Conservation (phyloP, 2,329 filamentous ascomycete genomes). For the Penicillium brevicompactum region DNA sequence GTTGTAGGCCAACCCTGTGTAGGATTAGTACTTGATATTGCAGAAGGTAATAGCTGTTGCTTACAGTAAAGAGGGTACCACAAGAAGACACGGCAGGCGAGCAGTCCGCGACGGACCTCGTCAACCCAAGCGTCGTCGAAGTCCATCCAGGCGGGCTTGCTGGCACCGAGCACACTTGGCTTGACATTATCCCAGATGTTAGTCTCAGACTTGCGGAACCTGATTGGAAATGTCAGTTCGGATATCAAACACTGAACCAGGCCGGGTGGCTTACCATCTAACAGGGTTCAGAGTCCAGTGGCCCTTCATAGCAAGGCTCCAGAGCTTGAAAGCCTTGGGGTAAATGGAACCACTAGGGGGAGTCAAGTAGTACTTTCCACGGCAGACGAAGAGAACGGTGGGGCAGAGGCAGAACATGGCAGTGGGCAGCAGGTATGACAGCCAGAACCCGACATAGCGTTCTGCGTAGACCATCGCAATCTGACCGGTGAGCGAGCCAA, state of each 20-base stretch:
- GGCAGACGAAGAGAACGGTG: conserved; percentile 60
- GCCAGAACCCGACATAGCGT: conserved; percentile 76
- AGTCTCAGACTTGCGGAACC: conserved; percentile 17
- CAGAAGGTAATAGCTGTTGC: not conserved
- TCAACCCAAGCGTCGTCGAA: conserved; percentile 84
- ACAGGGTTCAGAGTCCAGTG: conserved; percentile 65
- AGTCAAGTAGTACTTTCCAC: conserved; percentile 63
- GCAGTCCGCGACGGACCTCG: conserved; percentile 70
- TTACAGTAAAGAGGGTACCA: conserved; percentile 56
- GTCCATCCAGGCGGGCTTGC: conserved; percentile 60
- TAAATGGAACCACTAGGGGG: conserved; percentile 74
- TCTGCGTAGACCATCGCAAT: conserved; percentile 73
- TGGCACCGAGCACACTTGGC: conserved; percentile 26
- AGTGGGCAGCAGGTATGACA: conserved; percentile 69
- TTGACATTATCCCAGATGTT: conserved; percentile 38
- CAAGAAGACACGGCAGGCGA: conserved; percentile 70
- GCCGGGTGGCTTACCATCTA: conserved; percentile 48
- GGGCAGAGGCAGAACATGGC: conserved; percentile 65
- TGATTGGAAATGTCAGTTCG: not conserved
- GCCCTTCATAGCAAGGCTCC: conserved; percentile 63
- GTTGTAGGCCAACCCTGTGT: conserved; percentile 50
- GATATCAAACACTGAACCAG: not conserved
- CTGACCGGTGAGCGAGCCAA: conserved; percentile 64
- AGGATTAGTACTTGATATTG: not conserved
- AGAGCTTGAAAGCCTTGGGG: conserved; percentile 65